Conservation (phyloP, 306 rosid genomes). For the Quercus suber region DNA sequence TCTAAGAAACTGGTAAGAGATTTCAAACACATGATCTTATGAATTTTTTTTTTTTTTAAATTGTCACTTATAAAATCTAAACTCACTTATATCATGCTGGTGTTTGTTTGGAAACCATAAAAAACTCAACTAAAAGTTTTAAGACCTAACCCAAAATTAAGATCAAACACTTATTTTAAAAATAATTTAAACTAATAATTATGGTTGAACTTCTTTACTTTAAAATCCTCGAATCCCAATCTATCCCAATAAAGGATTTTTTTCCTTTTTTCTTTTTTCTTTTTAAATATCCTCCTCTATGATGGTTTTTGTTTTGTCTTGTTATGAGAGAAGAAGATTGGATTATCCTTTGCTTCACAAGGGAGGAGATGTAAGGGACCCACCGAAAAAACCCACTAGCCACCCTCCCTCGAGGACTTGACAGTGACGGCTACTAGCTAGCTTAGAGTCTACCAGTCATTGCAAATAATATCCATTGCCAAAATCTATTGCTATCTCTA, state of each 20-base stretch:
- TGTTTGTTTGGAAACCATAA: too few relatives aligned
- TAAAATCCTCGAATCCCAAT: too few relatives aligned
- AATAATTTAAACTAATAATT: too few relatives aligned
- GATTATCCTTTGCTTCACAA: conserved; percentile 44
- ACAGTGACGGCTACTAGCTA: conserved; percentile 4
- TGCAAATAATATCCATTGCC: neutral
- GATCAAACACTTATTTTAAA: too few relatives aligned
- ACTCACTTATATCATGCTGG: too few relatives aligned
- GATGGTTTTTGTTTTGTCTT: neutral
- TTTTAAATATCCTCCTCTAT: neutral
- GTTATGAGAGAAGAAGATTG: neutral
- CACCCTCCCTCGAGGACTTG: conserved; percentile 18
- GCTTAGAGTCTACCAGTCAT: neutral
- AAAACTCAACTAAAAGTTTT: too few relatives aligned
- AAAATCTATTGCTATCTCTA: neutral
- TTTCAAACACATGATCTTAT: too few relatives aligned
- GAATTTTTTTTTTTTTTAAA: too few relatives aligned
- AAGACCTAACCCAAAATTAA: too few relatives aligned
- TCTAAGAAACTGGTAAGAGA: fast-evolving
- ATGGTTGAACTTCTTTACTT: too few relatives aligned
- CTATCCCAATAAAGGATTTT: neutral
- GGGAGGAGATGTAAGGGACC: conserved; percentile 39
- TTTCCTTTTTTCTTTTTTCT: neutral
- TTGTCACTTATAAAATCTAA: too few relatives aligned
- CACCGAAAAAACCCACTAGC: conserved; percentile 25